Conservation (phyloP, 192 early-diverging fungal genomes). For the Mortierella hygrophila region DNA sequence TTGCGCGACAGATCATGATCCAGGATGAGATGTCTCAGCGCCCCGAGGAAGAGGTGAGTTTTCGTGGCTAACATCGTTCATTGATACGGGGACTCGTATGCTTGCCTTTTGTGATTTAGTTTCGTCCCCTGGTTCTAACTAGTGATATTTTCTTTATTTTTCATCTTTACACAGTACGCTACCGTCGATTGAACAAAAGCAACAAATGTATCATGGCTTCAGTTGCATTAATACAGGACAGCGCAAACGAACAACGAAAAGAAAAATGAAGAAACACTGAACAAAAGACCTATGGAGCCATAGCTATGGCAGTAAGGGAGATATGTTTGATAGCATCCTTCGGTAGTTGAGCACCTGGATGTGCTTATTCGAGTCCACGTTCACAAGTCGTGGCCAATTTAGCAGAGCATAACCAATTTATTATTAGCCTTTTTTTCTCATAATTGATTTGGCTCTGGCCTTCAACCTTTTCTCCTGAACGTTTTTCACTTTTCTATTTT, state of each 20-base stretch:
- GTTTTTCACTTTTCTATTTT: not conserved
- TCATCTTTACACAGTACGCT: constrained; percentile 22
- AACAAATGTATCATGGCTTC: not conserved
- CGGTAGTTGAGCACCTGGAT: not conserved
- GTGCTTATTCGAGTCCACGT: not conserved
- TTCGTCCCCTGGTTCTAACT: not conserved
- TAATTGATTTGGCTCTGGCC: not conserved
- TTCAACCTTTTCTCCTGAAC: not conserved
- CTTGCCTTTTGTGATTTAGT: not conserved
- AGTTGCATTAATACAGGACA: not conserved
- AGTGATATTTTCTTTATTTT: constrained; percentile 9
- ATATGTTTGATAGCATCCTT: not conserved
- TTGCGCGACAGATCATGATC: constrained; percentile 52
- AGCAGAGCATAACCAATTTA: not conserved
- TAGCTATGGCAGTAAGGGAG: not conserved
- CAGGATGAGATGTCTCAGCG: constrained; percentile 31
- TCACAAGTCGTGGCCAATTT: not conserved
- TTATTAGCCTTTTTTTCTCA: not conserved
- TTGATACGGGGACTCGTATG: not conserved
- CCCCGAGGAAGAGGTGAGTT: constrained; percentile 38
- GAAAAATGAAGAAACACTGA: not conserved
- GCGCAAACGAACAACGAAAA: not conserved
- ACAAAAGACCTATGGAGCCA: not conserved
- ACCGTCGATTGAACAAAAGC: constrained; percentile 24
- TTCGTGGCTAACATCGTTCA: not conserved